phyloP scores from a whole-genome alignment of 1,139 yeast genomes.

The Blastobotrys apis region DNA sequence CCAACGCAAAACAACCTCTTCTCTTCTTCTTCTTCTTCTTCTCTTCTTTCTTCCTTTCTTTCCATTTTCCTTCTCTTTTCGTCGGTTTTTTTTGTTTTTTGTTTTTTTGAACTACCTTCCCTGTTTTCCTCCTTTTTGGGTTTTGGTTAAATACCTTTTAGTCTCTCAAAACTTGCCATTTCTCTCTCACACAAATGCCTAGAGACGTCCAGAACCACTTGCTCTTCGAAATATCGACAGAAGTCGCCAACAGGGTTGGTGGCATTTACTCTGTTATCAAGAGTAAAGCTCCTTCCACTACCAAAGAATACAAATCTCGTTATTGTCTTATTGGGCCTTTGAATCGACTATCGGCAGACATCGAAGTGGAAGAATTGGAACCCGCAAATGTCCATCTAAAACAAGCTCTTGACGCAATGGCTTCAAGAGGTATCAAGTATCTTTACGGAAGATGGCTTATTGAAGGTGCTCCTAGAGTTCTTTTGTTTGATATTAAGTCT shows the following conservation, averaged over 20 bases:
- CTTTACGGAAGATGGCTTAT: conserved; percentile 95
- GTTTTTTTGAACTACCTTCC: neutral
- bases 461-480: conserved; percentile 94
- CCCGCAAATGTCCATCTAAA: conserved; percentile 58
- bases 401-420: conserved; percentile 52
- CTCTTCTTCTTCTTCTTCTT: neutral
- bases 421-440: conserved; percentile 73
- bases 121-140: neutral
- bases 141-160: neutral
- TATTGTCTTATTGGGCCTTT: conserved; percentile 87
- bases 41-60: neutral
- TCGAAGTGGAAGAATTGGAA: conserved; percentile 84
- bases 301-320: conserved; percentile 85
- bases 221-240: conserved; percentile 92
- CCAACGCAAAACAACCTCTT: neutral
- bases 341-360: conserved; percentile 74
- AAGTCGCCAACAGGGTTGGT: conserved; percentile 96
- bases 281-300: conserved; percentile 95
- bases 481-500: conserved; percentile 78
- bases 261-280: conserved; percentile 96
- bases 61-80: neutral
- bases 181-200: too few species aligned
- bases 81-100: neutral
- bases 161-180: too few species aligned
- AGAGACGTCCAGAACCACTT: conserved; percentile 64